Conservation (phyloP, 192 early-diverging fungal species). For the Anaeromyces robustus region DNA sequence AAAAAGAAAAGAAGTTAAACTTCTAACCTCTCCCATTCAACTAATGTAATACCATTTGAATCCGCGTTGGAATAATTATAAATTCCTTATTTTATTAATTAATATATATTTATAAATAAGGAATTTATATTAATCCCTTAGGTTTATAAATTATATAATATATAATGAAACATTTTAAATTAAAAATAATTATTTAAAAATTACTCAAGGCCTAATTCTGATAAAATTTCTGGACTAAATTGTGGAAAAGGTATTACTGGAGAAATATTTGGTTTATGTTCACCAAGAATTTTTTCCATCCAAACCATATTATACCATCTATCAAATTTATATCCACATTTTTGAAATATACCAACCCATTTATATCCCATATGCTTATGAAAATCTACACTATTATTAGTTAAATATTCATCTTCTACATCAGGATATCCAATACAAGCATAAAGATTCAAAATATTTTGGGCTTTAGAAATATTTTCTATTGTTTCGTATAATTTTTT, state of each 20-base stretch:
- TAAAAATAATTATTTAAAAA: not conserved
- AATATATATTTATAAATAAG: too few relatives aligned
- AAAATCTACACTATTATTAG: not conserved
- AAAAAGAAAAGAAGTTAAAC: too few relatives aligned
- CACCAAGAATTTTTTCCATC: not conserved
- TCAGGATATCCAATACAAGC: not conserved
- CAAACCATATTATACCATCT: not conserved
- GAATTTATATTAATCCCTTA: too few relatives aligned
- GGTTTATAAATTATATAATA: too few relatives aligned
- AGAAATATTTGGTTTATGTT: not conserved
- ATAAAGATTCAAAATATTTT: not conserved
- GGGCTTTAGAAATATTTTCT: not conserved
- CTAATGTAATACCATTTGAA: too few relatives aligned
- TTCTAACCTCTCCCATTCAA: too few relatives aligned
- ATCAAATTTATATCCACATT: not conserved
- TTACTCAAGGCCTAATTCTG: not conserved
- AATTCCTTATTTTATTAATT: too few relatives aligned
- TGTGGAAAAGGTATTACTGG: not conserved
- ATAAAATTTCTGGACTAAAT: not conserved
- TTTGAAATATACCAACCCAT: not conserved
- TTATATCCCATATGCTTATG: not conserved
- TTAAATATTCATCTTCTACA: not conserved
- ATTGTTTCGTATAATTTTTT: not conserved
- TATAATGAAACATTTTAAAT: too few relatives aligned
- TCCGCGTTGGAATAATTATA: too few relatives aligned